Base-by-base conservation (phyloP, 805 yeast genomes). In the Candida cerambycidarum region DNA sequence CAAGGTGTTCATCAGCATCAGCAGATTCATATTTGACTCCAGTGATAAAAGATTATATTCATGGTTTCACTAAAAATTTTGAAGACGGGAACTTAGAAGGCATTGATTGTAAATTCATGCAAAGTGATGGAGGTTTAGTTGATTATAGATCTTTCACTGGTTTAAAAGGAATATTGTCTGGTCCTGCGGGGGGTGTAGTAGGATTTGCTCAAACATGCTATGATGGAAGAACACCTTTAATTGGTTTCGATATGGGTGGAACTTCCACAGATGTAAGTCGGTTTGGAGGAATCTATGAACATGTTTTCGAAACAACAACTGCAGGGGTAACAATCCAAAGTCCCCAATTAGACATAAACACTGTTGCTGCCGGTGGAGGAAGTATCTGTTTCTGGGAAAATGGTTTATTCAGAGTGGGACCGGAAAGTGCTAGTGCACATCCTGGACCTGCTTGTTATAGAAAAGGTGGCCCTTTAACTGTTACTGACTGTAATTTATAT, bases 181-280 rank as follows among this genome's bases (percentile, higher is more conserved):
- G 59, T 11, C 59, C 59, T 11, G 59, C 59, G 19, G 59, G 59
- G 27, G 59, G 59, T 10, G 57, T 55, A 16, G 58, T 55, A 11
- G 59, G 59, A n/a, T 32, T 48, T 11, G 41, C 53, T 5, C 46
- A 47, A 36, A 55, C 59, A 13, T 38, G 49, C 27, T 54, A 45
- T 42, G 56, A 61, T 42, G 50, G 39, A 4, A 72, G 79, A 8
- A 72, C 76, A 17, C 90, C 95, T 0, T 70, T 85, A 32, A 77
- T 87, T 42, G 95, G 95, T 0, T 85, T 87, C 52, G 96, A 87
- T 61, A 85, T 87, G 90, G 96, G 96, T 39, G 96, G 96, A 36
- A 87, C 96, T 1, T 84, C 92, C 1, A 87, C 95, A 1, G 95
- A 88, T 64, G 90, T 85, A 3, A 80, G 89, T 4, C 70, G 95